A percentile compares a stretch with the other conserved stretches of the same genome.
phyloP scores from a whole-genome alignment of 2,329 filamentous ascomycete genomes.

The Stachybotrys echinatus region DNA sequence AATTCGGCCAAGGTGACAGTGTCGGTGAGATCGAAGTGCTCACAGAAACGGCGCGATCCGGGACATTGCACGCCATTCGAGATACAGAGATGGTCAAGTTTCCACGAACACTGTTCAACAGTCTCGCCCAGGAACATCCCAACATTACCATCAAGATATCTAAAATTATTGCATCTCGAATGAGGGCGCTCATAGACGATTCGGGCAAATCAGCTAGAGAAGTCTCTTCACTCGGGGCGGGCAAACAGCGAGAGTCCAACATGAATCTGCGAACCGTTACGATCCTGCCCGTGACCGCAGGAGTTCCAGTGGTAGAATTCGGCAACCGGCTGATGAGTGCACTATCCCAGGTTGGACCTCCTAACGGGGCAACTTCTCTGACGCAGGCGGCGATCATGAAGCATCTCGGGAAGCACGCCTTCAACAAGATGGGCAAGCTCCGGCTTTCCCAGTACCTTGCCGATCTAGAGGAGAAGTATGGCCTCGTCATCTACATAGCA shows the following conservation, averaged over 20 bases:
- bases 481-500: conserved; percentile 89
- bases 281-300: conserved; percentile 82
- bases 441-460: conserved; percentile 94
- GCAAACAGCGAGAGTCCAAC: conserved; percentile 71
- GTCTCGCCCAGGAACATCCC: conserved; percentile 91
- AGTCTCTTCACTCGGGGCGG: conserved; percentile 58
- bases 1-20: conserved; percentile 95
- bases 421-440: conserved; percentile 94
- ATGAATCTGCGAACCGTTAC: conserved; percentile 91
- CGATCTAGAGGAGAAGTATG: conserved; percentile 95
- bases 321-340: conserved; percentile 84
- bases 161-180: conserved; percentile 93
- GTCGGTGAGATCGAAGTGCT: conserved; percentile 95
- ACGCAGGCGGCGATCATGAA: conserved; percentile 93
- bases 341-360: conserved; percentile 79
- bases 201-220: conserved; percentile 31
- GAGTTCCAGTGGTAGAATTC: conserved; percentile 93
- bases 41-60: conserved; percentile 86
- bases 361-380: conserved; percentile 84
- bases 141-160: conserved; percentile 99
- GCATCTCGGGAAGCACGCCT: conserved; percentile 91
- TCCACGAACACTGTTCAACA: conserved; percentile 94
- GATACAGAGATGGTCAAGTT: conserved; percentile 97
- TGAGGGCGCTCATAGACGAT: conserved; percentile 83
- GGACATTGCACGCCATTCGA: conserved; percentile 89